Conservation (phyloP, 2,329 filamentous ascomycete genomes). For the Taxawa tesnikishii region DNA sequence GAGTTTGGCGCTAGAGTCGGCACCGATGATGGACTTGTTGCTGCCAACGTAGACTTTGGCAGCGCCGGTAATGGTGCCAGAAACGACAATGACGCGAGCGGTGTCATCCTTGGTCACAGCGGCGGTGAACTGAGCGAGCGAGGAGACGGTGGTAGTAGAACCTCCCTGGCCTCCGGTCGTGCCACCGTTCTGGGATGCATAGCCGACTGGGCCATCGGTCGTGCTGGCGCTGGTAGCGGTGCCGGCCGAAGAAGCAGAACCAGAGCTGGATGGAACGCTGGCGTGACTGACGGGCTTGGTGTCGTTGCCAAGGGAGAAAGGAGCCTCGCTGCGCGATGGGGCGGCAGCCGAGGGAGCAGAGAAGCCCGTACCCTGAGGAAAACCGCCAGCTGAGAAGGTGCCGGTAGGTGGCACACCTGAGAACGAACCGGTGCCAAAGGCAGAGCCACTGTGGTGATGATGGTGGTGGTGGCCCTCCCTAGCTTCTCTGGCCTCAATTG, state of each 20-base stretch:
- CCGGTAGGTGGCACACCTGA: not conserved
- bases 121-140: conserved; percentile 27
- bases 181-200: conserved; percentile 16
- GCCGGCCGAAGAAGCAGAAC: not conserved
- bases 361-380: not conserved
- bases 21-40: conserved; percentile 41
- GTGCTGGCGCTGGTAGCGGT: conserved; percentile 2
- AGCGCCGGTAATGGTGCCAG: conserved; percentile 30
- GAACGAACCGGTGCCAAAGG: not conserved
- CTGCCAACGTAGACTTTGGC: conserved; percentile 33
- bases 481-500: not conserved
- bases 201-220: conserved; percentile 11
- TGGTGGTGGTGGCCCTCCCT: not conserved
- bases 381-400: not conserved
- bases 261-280: not conserved
- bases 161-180: conserved; percentile 37
- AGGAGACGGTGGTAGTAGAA: conserved; percentile 32
- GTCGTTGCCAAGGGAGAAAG: not conserved
- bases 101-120: conserved; percentile 19
- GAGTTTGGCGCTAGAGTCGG: conserved; percentile 29
- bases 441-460: not conserved
- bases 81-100: conserved; percentile 34
- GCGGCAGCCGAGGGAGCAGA: not conserved
- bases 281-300: not conserved
- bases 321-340: not conserved